A percentile compares a stretch with the other conserved stretches of the same genome.
Evolutionary conservation across 441 rosid genomes (phyloP).

Genomic region (Gossypium trilobum): DNA sequence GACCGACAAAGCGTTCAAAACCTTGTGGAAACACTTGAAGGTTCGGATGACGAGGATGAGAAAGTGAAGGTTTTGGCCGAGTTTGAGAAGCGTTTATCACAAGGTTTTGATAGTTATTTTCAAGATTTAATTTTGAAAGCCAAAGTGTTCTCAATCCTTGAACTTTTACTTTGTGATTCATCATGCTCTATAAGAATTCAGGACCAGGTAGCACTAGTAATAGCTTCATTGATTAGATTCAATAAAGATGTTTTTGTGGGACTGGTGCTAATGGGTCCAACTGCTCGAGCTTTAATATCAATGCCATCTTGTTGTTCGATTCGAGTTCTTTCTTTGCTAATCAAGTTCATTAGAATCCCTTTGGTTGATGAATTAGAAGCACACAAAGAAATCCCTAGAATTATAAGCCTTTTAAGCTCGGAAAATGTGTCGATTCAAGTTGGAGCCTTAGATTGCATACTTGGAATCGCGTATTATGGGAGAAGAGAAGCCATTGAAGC

Average conservation of each 20-base stretch:
- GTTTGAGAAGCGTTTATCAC: constrained; percentile 28
- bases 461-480: constrained; percentile 39
- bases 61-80: constrained; percentile 28
- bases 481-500: constrained; percentile 44
- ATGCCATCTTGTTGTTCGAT: constrained; percentile 33
- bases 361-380: constrained; percentile 42
- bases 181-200: constrained; percentile 22
- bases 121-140: constrained; percentile 43
- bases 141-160: constrained; percentile 33
- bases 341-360: constrained; percentile 34
- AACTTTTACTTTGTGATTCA: constrained; percentile 28
- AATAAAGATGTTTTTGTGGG: constrained; percentile 55
- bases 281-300: constrained; percentile 30
- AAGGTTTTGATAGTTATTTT: constrained; percentile 41
- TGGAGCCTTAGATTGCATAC: constrained; percentile 33
- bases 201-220: constrained; percentile 26
- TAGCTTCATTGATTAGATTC: constrained; percentile 37
- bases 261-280: constrained; percentile 47
- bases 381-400: constrained; percentile 31
- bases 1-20: constrained; percentile 30
- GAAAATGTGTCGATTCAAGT: constrained; percentile 16
- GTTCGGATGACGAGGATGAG: constrained; percentile 23
- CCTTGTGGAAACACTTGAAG: constrained; percentile 24
- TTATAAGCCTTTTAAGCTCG: constrained; percentile 27
- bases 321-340: constrained; percentile 28